These are phyloP conservation scores for Massariosphaeria phaeospora DNA, from an alignment of 495 filamentous ascomycete species.

Conservation along the genomic window DNA sequence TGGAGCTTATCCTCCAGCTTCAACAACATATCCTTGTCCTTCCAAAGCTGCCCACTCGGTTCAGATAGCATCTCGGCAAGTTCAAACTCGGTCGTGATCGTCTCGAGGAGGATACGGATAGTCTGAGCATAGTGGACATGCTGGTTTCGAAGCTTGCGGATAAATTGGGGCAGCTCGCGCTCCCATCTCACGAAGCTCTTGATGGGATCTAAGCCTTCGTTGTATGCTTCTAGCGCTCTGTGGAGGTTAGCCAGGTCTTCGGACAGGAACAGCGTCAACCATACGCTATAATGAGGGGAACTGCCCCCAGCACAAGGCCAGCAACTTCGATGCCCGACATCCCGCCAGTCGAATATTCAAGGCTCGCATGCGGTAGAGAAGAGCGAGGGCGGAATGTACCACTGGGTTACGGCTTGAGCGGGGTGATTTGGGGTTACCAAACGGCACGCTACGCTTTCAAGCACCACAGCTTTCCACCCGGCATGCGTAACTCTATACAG, in stretches of 20 bases:
- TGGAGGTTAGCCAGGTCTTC: not conserved
- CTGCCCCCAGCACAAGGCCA: slow-evolving; percentile 16
- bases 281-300: slow-evolving; percentile 25
- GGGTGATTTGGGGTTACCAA: too few relatives aligned
- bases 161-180: slow-evolving; percentile 25
- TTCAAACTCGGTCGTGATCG: slow-evolving; percentile 32
- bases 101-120: slow-evolving; percentile 28
- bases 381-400: not conserved
- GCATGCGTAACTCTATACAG: too few relatives aligned
- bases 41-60: slow-evolving; percentile 26
- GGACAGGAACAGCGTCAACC: not conserved
- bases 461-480: too few relatives aligned
- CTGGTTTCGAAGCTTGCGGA: slow-evolving; percentile 32
- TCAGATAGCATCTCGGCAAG: slow-evolving; percentile 31
- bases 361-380: not conserved
- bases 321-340: slow-evolving; percentile 30
- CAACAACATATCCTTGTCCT: slow-evolving; percentile 16
- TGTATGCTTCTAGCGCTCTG: slow-evolving; percentile 19
- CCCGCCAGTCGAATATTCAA: not conserved
- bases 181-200: slow-evolving; percentile 31
- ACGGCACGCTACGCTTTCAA: too few relatives aligned
- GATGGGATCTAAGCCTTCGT: slow-evolving; percentile 30
- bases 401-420: too few relatives aligned
- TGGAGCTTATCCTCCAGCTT: slow-evolving; percentile 27
- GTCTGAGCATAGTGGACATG: slow-evolving; percentile 32